A percentile compares a stretch with the other conserved stretches of the same genome.
Evolutionary conservation across 768 basidiomycete species (phyloP).

Genomic region (Tubosaeta sp.): DNA sequence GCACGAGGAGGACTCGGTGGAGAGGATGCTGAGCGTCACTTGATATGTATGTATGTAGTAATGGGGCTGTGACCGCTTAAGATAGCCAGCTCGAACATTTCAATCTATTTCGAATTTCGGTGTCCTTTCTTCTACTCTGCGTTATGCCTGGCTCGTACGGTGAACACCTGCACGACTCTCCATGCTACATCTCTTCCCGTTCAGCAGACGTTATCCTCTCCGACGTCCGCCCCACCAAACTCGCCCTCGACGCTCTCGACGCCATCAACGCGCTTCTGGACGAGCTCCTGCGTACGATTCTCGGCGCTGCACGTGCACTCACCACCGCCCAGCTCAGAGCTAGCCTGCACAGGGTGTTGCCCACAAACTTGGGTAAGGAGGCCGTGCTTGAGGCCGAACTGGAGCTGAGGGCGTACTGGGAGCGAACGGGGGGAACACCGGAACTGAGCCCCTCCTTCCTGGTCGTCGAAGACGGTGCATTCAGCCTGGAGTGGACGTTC

Average conservation of each 20-base stretch:
- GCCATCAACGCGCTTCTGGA: conserved; percentile 80
- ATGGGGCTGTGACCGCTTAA: conserved; percentile 19
- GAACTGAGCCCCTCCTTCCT: conserved; percentile 25
- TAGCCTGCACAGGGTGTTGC: conserved; percentile 66
- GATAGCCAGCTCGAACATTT: conserved; percentile 10
- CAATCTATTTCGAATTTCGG: conserved; percentile 1
- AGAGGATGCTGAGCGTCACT: conserved; percentile 14
- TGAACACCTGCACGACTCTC: conserved; percentile 22
- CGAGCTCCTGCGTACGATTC: conserved; percentile 74
- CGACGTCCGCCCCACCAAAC: conserved; percentile 87
- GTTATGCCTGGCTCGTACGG: conserved; percentile 42
- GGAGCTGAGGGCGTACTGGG: conserved; percentile 87
- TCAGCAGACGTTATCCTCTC: conserved; percentile 91
- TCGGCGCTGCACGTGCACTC: conserved; percentile 62
- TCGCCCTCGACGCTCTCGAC: conserved; percentile 72
- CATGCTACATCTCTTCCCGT: conserved; percentile 73
- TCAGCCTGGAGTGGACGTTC: conserved; percentile 70
- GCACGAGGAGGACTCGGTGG: conserved; percentile 22
- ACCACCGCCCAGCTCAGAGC: conserved; percentile 70
- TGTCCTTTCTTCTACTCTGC: conserved; percentile 7
- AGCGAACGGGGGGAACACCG: conserved; percentile 49
- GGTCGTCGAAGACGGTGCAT: conserved; percentile 50
- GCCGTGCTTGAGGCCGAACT: conserved; percentile 91
- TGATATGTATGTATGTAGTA: too few species aligned
- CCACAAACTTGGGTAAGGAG: conserved; percentile 84